Evolutionary conservation across 2,329 filamentous ascomycete genomes (phyloP).

Genomic region (Scorias spongiosa): DNA sequence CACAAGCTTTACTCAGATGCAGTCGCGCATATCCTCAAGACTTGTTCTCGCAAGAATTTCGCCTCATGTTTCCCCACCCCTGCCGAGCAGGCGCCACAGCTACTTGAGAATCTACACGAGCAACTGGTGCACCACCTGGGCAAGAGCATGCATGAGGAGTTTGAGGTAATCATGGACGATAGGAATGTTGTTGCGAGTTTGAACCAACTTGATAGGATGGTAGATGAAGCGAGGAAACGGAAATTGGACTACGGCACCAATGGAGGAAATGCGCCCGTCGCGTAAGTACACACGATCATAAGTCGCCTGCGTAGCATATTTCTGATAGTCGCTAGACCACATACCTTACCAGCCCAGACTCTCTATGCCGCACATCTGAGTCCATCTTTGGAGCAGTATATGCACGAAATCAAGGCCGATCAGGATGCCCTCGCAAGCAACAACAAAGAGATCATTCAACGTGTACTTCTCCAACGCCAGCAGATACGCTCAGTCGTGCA

Average conservation of each 20-base stretch:
- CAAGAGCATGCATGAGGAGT: conserved; percentile 35
- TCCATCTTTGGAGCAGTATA: conserved; percentile 38
- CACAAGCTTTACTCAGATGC: conserved; percentile 46
- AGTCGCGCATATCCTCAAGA: conserved; percentile 43
- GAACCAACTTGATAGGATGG: conserved; percentile 45
- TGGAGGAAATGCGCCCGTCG: conserved; percentile 22
- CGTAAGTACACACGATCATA: conserved; percentile 26
- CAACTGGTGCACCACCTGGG: conserved; percentile 45
- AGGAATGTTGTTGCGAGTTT: conserved; percentile 41
- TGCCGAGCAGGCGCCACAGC: conserved; percentile 40
- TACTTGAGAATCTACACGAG: conserved; percentile 40
- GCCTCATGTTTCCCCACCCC: conserved; percentile 49
- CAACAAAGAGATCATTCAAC: conserved; percentile 38
- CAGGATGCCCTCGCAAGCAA: conserved; percentile 35
- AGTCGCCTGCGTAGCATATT: neutral
- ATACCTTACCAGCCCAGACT: conserved; percentile 41
- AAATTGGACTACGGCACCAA: conserved; percentile 28
- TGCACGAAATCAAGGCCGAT: conserved; percentile 33
- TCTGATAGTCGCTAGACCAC: conserved; percentile 29
- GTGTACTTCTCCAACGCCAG: conserved; percentile 36
- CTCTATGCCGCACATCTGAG: conserved; percentile 44
- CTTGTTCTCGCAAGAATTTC: conserved; percentile 47
- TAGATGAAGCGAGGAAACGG: conserved; percentile 41
- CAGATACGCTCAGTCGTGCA: conserved; percentile 42
- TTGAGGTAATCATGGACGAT: conserved; percentile 44